These are phyloP conservation scores for Eutrema salsugineum DNA, from an alignment of 441 rosid genomes.

Conservation along the genomic window DNA sequence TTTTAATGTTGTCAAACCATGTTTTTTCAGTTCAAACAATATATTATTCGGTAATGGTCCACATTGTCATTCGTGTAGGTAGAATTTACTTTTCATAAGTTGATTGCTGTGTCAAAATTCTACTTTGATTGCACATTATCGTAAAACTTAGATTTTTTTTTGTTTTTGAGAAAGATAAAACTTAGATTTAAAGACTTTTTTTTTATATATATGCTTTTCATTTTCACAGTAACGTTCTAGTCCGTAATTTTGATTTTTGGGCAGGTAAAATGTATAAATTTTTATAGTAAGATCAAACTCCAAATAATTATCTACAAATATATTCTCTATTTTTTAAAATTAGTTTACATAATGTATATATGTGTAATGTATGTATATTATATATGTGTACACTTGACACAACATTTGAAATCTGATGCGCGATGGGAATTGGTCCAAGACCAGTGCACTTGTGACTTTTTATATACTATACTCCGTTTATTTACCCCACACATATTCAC, in stretches of 20 bases:
- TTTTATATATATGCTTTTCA: no score
- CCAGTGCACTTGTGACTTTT: slow-evolving; percentile 53
- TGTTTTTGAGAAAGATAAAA: no score
- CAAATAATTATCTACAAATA: not conserved
- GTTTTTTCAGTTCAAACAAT: no score
- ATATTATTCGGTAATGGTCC: no score
- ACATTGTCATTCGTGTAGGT: no score
- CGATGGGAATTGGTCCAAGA: slow-evolving; percentile 75
- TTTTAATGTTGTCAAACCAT: no score
- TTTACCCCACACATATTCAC: slow-evolving; percentile 22
- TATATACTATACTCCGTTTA: not conserved
- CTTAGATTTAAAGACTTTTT: no score
- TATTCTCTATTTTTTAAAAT: not conserved
- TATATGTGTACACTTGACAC: slow-evolving; percentile 51
- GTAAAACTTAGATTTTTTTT: no score
- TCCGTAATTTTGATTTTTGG: not conserved
- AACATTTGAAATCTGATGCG: slow-evolving; percentile 41
- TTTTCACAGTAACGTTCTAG: not conserved
- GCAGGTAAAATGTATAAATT: not conserved
- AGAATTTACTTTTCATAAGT: no score
- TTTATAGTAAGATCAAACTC: not conserved
- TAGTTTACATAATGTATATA: not conserved
- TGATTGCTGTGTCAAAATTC: no score
- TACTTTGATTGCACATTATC: no score
- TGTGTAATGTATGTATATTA: no score